Base-by-base conservation (phyloP, 768 basidiomycete genomes). In the Inosperma sp. region DNA sequence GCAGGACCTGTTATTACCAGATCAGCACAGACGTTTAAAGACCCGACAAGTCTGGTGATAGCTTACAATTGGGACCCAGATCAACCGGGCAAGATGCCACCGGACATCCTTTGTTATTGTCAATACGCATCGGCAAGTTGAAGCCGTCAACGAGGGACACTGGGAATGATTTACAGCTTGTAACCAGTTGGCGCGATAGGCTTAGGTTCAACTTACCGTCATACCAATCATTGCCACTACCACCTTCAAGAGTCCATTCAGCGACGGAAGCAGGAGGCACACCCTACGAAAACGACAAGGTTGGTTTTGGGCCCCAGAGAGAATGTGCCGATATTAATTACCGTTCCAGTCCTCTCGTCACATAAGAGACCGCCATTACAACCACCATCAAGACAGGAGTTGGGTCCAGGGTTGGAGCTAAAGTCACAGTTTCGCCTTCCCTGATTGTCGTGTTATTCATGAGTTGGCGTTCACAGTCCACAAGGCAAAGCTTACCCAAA, bases 341-440 rank as follows among this genome's bases (percentile, higher is more conserved):
- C 75, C 13, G 81, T 81, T 37, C 79, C 83, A 26, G 73, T 75
- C 31, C 60, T 59, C 9, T 70, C 54, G 57, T 77, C 78, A 54
- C 86, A 86, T 9, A 70, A 58, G 7, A 88, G 67, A 30, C 85
- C 86, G 13, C 86, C 85, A 51, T 81, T 83, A 60, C 85, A 87
- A 41, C 83, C 83, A 33, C 85, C 86, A 49, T 74, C 72, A 16
- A 80, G 55, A 56, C 85, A 88, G 12, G 81, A 80, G 55, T 74
- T 81, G 19, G 76, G 80, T n/a, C 76, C 75, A 33, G 72, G 73
- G 58, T 75, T 73, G 34, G 55, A 67, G 46, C 65, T 68, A 59
- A 87, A 87, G 65, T 85, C 68, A 56, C 86, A 87, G 59, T 83
- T 65, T 16, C 80, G 77, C 22, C 83, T 76, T 39, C 68, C 84